Percentiles rank a stretch among this genome's conserved stretches.
Evolutionary conservation across 805 yeast species (phyloP).

Genomic region (Nakazawaea wyomingensis): DNA sequence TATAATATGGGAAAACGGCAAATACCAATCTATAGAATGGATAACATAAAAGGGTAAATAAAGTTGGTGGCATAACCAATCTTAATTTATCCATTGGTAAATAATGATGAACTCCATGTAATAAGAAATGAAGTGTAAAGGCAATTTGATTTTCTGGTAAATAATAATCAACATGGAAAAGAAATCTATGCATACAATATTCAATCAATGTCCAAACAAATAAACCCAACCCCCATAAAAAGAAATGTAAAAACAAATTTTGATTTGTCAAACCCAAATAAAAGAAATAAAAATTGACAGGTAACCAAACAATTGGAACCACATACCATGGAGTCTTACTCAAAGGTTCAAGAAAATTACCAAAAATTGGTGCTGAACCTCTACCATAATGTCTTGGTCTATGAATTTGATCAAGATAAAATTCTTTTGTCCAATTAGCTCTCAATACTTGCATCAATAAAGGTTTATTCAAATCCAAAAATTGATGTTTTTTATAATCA

Average conservation of each 20-base stretch:
- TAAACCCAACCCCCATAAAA: conserved; percentile 73
- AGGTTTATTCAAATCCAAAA: conserved; percentile 81
- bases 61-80: conserved; percentile 94
- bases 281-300: conserved; percentile 63
- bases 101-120: conserved; percentile 96
- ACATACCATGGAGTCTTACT: conserved; percentile 94
- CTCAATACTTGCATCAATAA: conserved; percentile 73
- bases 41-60: conserved; percentile 62
- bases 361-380: conserved; percentile 94
- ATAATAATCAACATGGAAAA: conserved; percentile 86
- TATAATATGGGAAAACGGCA: conserved; percentile 66
- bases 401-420: conserved; percentile 93
- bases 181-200: conserved; percentile 80
- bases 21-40: conserved; percentile 85
- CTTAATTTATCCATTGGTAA: conserved; percentile 94
- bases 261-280: conserved; percentile 50
- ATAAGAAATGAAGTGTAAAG: conserved; percentile 77
- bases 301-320: conserved; percentile 84
- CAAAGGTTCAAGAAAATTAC: conserved; percentile 89
- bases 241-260: conserved; percentile 40
- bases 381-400: conserved; percentile 97
- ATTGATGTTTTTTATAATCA: conserved; percentile 75
- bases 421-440: conserved; percentile 76
- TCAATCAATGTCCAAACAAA: conserved; percentile 93
- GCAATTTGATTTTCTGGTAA: conserved; percentile 77